Evolutionary conservation across 345 rosid species (phyloP).

Genomic region (Psidium guajava): DNA sequence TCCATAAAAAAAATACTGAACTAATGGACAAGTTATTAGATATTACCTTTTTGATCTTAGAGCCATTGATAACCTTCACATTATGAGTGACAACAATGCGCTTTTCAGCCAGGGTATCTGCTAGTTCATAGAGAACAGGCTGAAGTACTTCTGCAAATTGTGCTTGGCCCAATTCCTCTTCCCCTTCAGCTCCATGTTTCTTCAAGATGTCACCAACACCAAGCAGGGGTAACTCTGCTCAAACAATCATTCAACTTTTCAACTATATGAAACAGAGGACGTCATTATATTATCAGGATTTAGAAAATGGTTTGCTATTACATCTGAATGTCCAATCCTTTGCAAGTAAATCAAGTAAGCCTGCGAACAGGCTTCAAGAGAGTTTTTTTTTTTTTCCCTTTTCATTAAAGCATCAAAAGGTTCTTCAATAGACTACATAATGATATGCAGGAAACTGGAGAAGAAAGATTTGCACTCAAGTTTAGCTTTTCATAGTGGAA

Average conservation of each 20-base stretch:
- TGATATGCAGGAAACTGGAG: background rate
- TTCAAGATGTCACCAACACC: slow-evolving; percentile 64
- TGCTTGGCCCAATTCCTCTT: slow-evolving; percentile 71
- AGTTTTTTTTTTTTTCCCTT: too few relatives aligned
- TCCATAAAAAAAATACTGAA: background rate
- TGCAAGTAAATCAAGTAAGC: background rate
- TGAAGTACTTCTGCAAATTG: slow-evolving; percentile 81
- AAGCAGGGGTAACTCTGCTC: slow-evolving; percentile 49
- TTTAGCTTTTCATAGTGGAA: background rate
- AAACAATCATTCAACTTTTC: background rate
- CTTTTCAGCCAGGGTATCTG: slow-evolving; percentile 44
- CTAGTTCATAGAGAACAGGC: slow-evolving; percentile 61
- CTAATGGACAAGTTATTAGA: slow-evolving; percentile 2
- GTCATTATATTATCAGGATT: background rate
- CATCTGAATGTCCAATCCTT: background rate
- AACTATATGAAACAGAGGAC: background rate
- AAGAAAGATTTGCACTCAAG: background rate
- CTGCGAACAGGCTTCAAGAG: background rate
- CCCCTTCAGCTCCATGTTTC: slow-evolving; percentile 67
- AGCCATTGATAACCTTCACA: slow-evolving; percentile 49
- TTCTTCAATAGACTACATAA: background rate
- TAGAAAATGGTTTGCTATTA: background rate
- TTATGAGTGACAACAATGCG: slow-evolving; percentile 36
- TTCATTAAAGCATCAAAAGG: background rate
- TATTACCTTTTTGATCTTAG: slow-evolving; percentile 53